Conservation (phyloP, 1,284 basidiomycete genomes). For the Puccinia polysora region DNA sequence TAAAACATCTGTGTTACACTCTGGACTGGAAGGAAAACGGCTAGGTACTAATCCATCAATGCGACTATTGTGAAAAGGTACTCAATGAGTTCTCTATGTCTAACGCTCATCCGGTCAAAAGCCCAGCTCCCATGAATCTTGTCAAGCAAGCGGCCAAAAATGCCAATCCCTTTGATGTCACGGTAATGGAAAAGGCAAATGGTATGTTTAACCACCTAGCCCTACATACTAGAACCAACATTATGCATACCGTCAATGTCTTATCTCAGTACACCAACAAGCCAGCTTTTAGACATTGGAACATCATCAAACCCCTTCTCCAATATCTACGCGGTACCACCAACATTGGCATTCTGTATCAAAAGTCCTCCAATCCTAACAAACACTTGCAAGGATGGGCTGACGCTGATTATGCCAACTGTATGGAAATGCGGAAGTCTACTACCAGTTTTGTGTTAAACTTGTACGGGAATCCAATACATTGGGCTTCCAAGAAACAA, state of each 20-base stretch:
- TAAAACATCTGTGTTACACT: slow-evolving; percentile 6
- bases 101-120: neutral
- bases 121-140: neutral
- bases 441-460: no score
- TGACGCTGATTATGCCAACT: no score
- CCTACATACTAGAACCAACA: neutral
- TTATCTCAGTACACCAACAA: neutral
- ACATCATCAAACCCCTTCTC: neutral
- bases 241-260: neutral
- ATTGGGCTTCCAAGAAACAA: no score
- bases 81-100: neutral
- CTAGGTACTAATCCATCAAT: neutral
- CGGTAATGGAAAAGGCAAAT: neutral
- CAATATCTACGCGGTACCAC: no score
- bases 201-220: slow-evolving; percentile 5
- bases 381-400: no score
- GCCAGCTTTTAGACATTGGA: no score
- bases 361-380: no score
- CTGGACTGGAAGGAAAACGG: neutral
- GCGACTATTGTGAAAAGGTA: neutral
- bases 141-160: neutral
- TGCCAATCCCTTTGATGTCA: neutral
- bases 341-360: no score
- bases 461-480: no score
- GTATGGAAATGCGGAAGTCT: no score